Evolutionary conservation across 306 rosid genomes (phyloP), one percentile per base, ranked within the genome.

Genomic region (Senna siamea): DNA sequence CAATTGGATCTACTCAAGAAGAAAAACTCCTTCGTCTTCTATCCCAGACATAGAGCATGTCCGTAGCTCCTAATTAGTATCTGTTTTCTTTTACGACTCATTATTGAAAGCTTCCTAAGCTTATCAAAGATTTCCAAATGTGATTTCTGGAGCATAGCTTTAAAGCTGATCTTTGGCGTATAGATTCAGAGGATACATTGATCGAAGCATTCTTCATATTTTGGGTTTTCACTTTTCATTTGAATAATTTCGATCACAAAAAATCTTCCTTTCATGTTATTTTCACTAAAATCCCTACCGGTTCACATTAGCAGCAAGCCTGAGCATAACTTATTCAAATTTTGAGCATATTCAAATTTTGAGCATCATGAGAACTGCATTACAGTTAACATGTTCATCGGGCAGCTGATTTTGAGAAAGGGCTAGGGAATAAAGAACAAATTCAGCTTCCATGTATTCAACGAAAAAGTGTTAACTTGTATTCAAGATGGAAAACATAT

Each of bases 381-480:
- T 52, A 14, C 22, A 32, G 40, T 13, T 19, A 26, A 51, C 51
- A 53, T 67, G 40, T 48, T 34, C 41, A 67, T 67, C 14, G 10
- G 43, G 73, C 10, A 26, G 76, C 52, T 38, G 40, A 70, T 70
- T 17, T 40, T 41, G 74, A 53, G 56, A 52, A 28, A 22, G 44
- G 62, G 48, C 30, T 53, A 28, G 1, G 23, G 74, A 61, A 23
- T 15, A 7, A 23, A 41, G 70, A 72, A 41, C 55, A 50, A 62
- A 53, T 40, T 47, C 59, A 60, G 44, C 53, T 22, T 72, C 37
- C 76, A 68, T 50, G 22, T 35, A 53, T 35, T 60, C 63, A 69
- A 19, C 4, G 51, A 18, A 53, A 62, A 37, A 52, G 14, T 35
- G 22, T 19, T 30, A 34, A 53, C 46, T 54, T 9, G 43, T 51